Conservation (phyloP, 2,329 filamentous ascomycete species). For the Arthroderma sp. region DNA sequence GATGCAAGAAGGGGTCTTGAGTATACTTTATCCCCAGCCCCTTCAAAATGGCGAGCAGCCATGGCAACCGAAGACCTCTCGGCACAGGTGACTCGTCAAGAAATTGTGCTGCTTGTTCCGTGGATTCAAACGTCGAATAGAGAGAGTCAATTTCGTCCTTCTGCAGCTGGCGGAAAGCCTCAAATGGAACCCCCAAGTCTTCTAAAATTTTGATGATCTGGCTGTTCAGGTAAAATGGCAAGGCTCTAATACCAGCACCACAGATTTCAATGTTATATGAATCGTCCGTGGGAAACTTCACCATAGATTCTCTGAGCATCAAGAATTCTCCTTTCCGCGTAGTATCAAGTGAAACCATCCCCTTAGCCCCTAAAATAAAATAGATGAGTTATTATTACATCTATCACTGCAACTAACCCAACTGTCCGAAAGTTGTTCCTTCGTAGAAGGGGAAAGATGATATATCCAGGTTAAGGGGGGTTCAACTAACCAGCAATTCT, state of each 20-base stretch:
- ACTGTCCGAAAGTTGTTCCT: too few relatives aligned
- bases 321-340: constrained; percentile 47
- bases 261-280: constrained; percentile 20
- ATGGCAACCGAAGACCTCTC: constrained; percentile 47
- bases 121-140: constrained; percentile 45
- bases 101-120: constrained; percentile 54
- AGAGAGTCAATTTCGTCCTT: constrained; percentile 49
- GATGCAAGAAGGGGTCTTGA: constrained; percentile 56
- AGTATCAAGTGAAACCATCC: constrained; percentile 61
- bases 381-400: too few relatives aligned
- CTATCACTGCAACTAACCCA: background rate
- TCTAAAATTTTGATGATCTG: constrained; percentile 79
- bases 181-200: constrained; percentile 51
- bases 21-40: constrained; percentile 52
- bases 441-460: background rate
- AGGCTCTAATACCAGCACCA: constrained; percentile 49
- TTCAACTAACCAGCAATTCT: constrained; percentile 46
- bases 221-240: constrained; percentile 61
- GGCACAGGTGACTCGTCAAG: constrained; percentile 52
- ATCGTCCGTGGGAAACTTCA: constrained; percentile 59
- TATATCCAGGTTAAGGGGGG: background rate
- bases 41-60: constrained; percentile 48
- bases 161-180: constrained; percentile 56
- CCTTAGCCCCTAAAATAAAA: constrained; percentile 49
- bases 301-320: constrained; percentile 60